These are phyloP conservation scores for Talaromyces sp. DNA, from an alignment of 2,329 filamentous ascomycete species.

Conservation along the genomic window DNA sequence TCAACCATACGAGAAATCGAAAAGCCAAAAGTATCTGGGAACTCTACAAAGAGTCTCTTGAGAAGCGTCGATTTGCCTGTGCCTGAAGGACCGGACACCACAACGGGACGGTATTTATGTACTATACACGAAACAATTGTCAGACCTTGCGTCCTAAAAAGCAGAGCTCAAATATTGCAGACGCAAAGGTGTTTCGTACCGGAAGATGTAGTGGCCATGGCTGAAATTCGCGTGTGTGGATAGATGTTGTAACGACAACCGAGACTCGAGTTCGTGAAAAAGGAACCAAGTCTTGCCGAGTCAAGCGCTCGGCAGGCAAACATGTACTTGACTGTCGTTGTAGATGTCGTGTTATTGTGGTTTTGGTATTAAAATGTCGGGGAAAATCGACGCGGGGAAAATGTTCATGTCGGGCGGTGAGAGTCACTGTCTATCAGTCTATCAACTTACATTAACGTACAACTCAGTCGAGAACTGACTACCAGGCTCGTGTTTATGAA, in stretches of 20 bases:
- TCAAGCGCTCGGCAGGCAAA: not conserved
- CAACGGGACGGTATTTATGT: slow-evolving; percentile 33
- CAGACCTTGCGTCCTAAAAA: not conserved
- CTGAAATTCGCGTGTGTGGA: not conserved
- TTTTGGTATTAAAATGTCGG: not conserved
- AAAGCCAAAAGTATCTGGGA: slow-evolving; percentile 43
- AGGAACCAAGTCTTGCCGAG: not conserved
- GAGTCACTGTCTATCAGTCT: not conserved
- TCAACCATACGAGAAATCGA: slow-evolving; percentile 36
- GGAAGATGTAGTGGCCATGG: slow-evolving; percentile 12
- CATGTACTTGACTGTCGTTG: not conserved
- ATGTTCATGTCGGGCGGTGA: slow-evolving; percentile 1
- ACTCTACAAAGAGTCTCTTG: slow-evolving; percentile 40
- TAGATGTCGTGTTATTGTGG: not conserved
- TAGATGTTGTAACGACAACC: not conserved
- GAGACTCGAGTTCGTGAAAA: not conserved
- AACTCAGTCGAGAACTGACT: not conserved
- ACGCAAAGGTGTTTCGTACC: not conserved
- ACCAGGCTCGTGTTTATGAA: not conserved
- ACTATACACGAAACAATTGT: slow-evolving; percentile 2
- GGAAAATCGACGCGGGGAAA: slow-evolving; percentile 3
- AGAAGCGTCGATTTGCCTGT: slow-evolving; percentile 44
- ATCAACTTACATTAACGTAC: not conserved
- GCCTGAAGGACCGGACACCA: slow-evolving; percentile 41
- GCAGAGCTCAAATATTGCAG: no score